phyloP scores from a whole-genome alignment of 257 asterid species.

The Solanum paucissectum region DNA sequence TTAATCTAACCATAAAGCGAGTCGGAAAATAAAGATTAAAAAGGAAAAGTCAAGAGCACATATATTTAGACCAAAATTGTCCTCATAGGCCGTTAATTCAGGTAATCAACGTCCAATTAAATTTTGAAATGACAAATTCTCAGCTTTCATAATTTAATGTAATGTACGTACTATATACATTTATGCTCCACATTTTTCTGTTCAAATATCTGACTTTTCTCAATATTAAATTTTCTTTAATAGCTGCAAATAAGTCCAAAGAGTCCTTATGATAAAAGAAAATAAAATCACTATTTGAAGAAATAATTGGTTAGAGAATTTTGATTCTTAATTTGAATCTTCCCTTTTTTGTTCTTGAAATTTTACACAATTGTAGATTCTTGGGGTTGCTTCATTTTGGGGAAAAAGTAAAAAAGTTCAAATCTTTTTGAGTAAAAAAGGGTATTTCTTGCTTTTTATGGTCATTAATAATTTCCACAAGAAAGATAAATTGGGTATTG shows the following conservation, averaged over 20 bases:
- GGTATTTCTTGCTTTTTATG: neutral
- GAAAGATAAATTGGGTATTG: neutral
- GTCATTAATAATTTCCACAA: neutral
- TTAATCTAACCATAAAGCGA: no score
- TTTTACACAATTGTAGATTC: neutral
- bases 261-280: neutral
- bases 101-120: slow-evolving; percentile 8
- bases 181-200: neutral
- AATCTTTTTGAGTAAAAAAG: neutral
- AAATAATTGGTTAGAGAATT: neutral
- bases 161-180: neutral
- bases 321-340: neutral
- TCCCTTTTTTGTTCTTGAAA: slow-evolving; percentile 20
- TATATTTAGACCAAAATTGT: neutral
- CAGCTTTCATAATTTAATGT: neutral
- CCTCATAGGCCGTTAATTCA: slow-evolving; percentile 17
- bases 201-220: neutral
- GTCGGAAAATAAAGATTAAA: no score
- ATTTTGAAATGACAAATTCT: neutral
- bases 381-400: neutral
- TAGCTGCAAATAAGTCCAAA: slow-evolving; percentile 1
- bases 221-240: neutral
- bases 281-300: neutral
- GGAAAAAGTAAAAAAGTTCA: neutral
- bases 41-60: neutral